Evolutionary conservation across 768 basidiomycete species (phyloP).

Genomic region (Lactarius sanguifluus): DNA sequence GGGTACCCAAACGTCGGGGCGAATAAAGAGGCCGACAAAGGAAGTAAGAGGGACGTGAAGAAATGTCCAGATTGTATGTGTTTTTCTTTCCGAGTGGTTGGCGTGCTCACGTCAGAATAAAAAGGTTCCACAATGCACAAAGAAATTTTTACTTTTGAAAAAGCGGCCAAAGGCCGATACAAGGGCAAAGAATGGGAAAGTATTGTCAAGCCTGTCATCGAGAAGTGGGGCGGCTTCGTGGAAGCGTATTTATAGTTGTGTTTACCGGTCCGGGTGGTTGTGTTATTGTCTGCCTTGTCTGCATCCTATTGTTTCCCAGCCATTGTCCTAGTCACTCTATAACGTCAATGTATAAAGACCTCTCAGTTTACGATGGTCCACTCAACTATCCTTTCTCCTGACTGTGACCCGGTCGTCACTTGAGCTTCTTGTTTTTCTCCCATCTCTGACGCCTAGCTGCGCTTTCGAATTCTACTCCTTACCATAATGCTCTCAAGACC

Average conservation of each 20-base stretch:
- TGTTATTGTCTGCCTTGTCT: constrained; percentile 4
- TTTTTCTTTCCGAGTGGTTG: constrained; percentile 31
- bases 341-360: constrained; percentile 21
- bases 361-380: neutral
- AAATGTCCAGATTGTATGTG: constrained; percentile 49
- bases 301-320: constrained; percentile 5
- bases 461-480: constrained; percentile 1
- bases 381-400: constrained; percentile 16
- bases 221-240: constrained; percentile 75
- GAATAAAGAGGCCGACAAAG: constrained; percentile 33
- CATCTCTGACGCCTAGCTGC: constrained; percentile 12
- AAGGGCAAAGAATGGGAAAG: constrained; percentile 71
- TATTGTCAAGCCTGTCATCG: constrained; percentile 72
- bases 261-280: neutral
- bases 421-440: too few relatives aligned
- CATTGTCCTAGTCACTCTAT: constrained; percentile 19
- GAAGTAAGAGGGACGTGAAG: constrained; percentile 27
- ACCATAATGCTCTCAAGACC: constrained; percentile 29
- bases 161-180: constrained; percentile 51
- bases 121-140: constrained; percentile 61
- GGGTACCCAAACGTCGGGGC: constrained; percentile 44
- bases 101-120: constrained; percentile 1
- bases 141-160: constrained; percentile 76
- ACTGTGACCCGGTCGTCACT: constrained; percentile 22
- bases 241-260: constrained; percentile 33